These are phyloP conservation scores for Fusarium luffae DNA, from an alignment of 2,329 filamentous ascomycete genomes.

Conservation along the genomic window DNA sequence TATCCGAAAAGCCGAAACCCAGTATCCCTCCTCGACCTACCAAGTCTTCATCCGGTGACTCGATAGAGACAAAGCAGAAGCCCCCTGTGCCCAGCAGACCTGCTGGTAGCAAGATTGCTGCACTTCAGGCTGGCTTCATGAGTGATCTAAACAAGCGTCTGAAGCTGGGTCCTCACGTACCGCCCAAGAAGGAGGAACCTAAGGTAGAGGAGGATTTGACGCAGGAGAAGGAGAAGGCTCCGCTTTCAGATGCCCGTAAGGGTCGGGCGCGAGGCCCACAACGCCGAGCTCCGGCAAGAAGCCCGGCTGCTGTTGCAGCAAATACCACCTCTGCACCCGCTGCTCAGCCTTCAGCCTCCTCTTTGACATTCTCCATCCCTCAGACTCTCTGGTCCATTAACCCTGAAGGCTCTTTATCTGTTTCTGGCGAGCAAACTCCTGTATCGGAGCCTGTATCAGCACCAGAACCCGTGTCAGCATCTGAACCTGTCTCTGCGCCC, in stretches of 20 bases:
- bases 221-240: conserved; percentile 75
- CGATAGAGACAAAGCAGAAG: conserved; percentile 73
- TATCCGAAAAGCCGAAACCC: conserved; percentile 68
- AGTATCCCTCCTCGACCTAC: conserved; percentile 69
- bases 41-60: conserved; percentile 59
- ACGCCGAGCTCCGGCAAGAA: conserved; percentile 73
- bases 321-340: conserved; percentile 41
- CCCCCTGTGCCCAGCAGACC: conserved; percentile 82
- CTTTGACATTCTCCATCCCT: conserved; percentile 60
- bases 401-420: conserved; percentile 56
- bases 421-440: conserved; percentile 33
- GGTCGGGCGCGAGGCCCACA: conserved; percentile 88
- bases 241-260: conserved; percentile 90
- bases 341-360: conserved; percentile 50
- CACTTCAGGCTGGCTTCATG: conserved; percentile 91
- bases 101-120: conserved; percentile 86
- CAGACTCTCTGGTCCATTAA: conserved; percentile 65
- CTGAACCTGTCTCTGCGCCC: neutral
- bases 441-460: conserved; percentile 14
- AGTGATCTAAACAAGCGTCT: conserved; percentile 91
- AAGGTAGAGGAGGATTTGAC: conserved; percentile 64
- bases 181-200: conserved; percentile 76
- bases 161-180: conserved; percentile 82
- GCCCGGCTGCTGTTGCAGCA: conserved; percentile 51
- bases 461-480: neutral